These are phyloP conservation scores for Ogataea nitratoaversa DNA, from an alignment of 805 yeast species.

Conservation along the genomic window DNA sequence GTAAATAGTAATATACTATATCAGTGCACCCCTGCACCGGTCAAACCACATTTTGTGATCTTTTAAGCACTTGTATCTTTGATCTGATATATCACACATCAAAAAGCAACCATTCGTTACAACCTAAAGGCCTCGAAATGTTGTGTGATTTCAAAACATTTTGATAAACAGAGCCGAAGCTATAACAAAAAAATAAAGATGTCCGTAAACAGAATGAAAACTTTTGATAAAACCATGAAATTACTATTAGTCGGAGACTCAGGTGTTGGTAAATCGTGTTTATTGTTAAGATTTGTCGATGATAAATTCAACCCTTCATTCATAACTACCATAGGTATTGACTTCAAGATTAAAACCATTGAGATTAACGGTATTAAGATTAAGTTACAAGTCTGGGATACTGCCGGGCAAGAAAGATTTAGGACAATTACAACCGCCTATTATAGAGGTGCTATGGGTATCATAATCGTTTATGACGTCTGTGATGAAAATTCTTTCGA, in stretches of 20 bases:
- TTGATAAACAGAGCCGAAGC: neutral
- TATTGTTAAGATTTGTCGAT: constrained; percentile 88
- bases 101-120: too few relatives aligned
- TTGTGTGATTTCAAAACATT: neutral
- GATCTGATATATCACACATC: too few relatives aligned
- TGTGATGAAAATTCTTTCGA: constrained; percentile 89
- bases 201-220: constrained; percentile 58
- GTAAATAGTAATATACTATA: too few relatives aligned
- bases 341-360: constrained; percentile 94
- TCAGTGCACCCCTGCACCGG: too few relatives aligned
- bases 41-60: too few relatives aligned
- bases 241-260: constrained; percentile 93
- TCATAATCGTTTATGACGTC: constrained; percentile 78
- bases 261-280: constrained; percentile 97
- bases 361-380: constrained; percentile 90
- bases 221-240: constrained; percentile 89
- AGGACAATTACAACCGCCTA: constrained; percentile 92
- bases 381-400: constrained; percentile 95
- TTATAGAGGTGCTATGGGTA: constrained; percentile 88
- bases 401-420: constrained; percentile 96
- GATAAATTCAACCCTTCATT: constrained; percentile 96
- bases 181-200: constrained; percentile 22
- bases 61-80: too few relatives aligned
- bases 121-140: neutral
- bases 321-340: constrained; percentile 97